Conservation (phyloP, 345 rosid genomes). For the Jatropha curcas region DNA sequence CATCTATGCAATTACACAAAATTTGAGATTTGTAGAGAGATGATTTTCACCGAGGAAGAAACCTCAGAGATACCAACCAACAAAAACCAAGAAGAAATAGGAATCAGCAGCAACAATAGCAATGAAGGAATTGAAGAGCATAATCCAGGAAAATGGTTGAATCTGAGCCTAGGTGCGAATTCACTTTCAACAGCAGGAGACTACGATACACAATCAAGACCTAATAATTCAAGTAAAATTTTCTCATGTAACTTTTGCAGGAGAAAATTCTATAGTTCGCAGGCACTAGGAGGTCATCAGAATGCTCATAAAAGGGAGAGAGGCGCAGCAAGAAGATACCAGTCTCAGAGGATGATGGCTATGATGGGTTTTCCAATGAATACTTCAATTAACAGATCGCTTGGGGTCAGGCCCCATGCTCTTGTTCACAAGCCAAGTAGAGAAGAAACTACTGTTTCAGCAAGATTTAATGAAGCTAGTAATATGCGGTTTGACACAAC, state of each 20-base stretch:
- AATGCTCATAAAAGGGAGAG: conserved; percentile 82
- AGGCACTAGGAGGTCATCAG: conserved; percentile 81
- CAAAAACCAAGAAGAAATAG: conserved; percentile 19
- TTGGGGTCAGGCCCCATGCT: conserved; percentile 57
- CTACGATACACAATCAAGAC: conserved; percentile 33
- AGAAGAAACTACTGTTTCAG: conserved; percentile 37
- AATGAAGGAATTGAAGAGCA: conserved; percentile 27
- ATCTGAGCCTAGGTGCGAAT: conserved; percentile 55
- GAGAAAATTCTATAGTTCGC: conserved; percentile 75
- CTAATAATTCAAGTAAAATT: conserved; percentile 44
- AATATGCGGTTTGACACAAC: conserved; percentile 33
- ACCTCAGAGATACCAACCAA: conserved; percentile 25
- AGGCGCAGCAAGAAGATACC: conserved; percentile 63
- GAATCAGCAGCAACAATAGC: conserved; percentile 15
- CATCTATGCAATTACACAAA: conserved; percentile 1
- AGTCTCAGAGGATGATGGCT: conserved; percentile 59
- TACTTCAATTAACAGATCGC: conserved; percentile 44
- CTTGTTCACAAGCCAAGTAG: conserved; percentile 52
- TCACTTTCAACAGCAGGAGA: conserved; percentile 42
- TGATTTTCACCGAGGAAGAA: conserved; percentile 47
- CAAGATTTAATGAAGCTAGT: conserved; percentile 47
- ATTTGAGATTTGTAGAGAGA: conserved; percentile 20
- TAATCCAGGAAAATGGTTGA: conserved; percentile 58
- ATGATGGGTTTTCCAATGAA: conserved; percentile 44
- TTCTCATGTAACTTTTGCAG: conserved; percentile 75